phyloP scores from a whole-genome alignment of 208 protist genomes.

The Crithidia expoeki region DNA sequence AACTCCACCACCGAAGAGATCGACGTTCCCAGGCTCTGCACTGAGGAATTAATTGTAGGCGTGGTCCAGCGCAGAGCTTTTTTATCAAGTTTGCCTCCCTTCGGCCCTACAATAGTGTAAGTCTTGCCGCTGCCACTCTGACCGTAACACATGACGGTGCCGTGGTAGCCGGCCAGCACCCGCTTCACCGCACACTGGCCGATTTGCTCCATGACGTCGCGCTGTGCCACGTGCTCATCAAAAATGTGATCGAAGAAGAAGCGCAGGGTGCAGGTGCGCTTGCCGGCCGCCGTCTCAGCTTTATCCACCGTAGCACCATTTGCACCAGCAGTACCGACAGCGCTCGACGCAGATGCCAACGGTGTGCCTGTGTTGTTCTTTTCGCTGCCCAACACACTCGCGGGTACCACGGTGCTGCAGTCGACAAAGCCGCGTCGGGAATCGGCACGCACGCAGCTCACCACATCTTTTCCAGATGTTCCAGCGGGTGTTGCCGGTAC shows the following conservation, averaged over 20 bases:
- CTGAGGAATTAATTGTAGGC: conserved; percentile 15
- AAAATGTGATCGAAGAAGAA: conserved; percentile 83
- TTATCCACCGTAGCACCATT: background rate
- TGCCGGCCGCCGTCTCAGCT: background rate
- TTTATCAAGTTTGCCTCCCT: conserved; percentile 28
- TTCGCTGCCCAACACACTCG: background rate
- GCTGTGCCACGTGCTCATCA: conserved; percentile 53
- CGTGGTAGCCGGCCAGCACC: conserved; percentile 79
- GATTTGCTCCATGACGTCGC: conserved; percentile 68
- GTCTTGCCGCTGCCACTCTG: conserved; percentile 94
- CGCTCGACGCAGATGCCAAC: background rate
- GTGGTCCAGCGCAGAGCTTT: conserved; percentile 16
- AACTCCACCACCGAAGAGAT: background rate
- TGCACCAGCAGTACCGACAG: no score
- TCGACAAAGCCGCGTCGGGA: conserved; percentile 28
- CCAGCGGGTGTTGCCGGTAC: background rate
- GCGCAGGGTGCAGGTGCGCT: conserved; percentile 14
- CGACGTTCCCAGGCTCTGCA: background rate
- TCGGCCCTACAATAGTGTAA: conserved; percentile 79
- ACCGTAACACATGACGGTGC: conserved; percentile 89
- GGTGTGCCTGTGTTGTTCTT: background rate
- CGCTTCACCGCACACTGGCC: conserved; percentile 56
- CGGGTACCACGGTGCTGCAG: conserved; percentile 22
- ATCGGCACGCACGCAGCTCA: conserved; percentile 31
- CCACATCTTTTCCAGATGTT: background rate